Evolutionary conservation across 1,284 basidiomycete genomes (phyloP).

Genomic region (Coriolopsis trogii): DNA sequence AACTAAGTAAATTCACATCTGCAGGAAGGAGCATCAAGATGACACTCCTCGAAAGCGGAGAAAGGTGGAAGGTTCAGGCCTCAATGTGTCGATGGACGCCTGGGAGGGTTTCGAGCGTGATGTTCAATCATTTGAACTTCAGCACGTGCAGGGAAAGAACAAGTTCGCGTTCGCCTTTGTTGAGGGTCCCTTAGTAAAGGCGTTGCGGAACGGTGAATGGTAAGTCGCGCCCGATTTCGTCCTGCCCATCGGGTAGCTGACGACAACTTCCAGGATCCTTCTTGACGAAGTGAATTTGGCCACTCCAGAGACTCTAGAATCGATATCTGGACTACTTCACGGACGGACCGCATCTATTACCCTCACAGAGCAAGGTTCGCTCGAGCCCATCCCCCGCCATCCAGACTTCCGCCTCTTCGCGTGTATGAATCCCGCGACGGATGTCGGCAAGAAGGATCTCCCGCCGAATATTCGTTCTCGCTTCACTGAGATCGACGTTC

Average conservation of each 20-base stretch:
- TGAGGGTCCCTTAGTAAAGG: slow-evolving; percentile 95
- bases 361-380: slow-evolving; percentile 90
- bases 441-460: slow-evolving; percentile 98
- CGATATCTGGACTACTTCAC: slow-evolving; percentile 85
- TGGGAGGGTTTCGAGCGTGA: slow-evolving; percentile 81
- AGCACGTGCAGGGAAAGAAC: slow-evolving; percentile 83
- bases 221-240: slow-evolving; percentile 39
- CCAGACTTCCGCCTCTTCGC: slow-evolving; percentile 96
- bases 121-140: slow-evolving; percentile 83
- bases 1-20: slow-evolving; percentile 18
- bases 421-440: slow-evolving; percentile 99
- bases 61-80: slow-evolving; percentile 56
- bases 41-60: slow-evolving; percentile 74
- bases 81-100: slow-evolving; percentile 49
- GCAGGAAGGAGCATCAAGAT: slow-evolving; percentile 27
- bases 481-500: slow-evolving; percentile 96
- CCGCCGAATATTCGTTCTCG: slow-evolving; percentile 88
- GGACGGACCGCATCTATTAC: slow-evolving; percentile 89
- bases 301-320: slow-evolving; percentile 93
- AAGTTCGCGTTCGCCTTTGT: slow-evolving; percentile 95
- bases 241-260: neutral
- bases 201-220: slow-evolving; percentile 91
- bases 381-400: slow-evolving; percentile 91
- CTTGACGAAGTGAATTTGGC: slow-evolving; percentile 98
- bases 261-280: slow-evolving; percentile 68